phyloP scores from a whole-genome alignment of 805 yeast genomes.

The Kodamaea kaohsiungensis region DNA sequence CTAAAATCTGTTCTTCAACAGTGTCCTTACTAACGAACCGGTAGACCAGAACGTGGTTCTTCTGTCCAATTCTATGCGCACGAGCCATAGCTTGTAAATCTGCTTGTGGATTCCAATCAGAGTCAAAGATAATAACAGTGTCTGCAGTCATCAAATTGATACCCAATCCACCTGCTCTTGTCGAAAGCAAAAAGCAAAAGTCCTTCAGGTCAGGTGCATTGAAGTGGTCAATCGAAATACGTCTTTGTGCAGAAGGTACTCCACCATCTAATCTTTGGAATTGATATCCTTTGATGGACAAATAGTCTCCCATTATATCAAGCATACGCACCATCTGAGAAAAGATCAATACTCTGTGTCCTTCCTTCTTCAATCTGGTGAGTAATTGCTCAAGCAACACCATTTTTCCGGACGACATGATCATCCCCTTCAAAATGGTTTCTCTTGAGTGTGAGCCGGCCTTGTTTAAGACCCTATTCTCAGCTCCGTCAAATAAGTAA shows the following conservation, averaged over 20 bases:
- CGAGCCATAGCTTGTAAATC: slow-evolving; percentile 99
- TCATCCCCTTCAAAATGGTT: slow-evolving; percentile 80
- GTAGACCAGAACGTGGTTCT: slow-evolving; percentile 95
- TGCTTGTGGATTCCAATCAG: slow-evolving; percentile 99
- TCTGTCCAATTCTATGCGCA: slow-evolving; percentile 99
- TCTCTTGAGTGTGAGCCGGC: slow-evolving; percentile 67
- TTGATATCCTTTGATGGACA: slow-evolving; percentile 80
- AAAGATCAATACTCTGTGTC: slow-evolving; percentile 93
- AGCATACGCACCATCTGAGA: slow-evolving; percentile 97
- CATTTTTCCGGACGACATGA: slow-evolving; percentile 99
- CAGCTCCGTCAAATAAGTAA: slow-evolving; percentile 90
- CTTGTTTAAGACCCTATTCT: slow-evolving; percentile 71
- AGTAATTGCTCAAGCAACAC: slow-evolving; percentile 88
- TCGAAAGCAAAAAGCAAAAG: slow-evolving; percentile 84
- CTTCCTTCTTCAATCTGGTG: slow-evolving; percentile 83
- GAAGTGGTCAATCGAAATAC: slow-evolving; percentile 94
- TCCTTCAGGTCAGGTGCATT: slow-evolving; percentile 92
- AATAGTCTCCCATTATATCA: slow-evolving; percentile 91
- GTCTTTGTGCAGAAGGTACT: slow-evolving; percentile 88
- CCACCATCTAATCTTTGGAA: slow-evolving; percentile 98
- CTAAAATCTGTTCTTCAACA: slow-evolving; percentile 95
- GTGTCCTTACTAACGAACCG: slow-evolving; percentile 98
- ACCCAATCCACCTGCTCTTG: slow-evolving; percentile 99
- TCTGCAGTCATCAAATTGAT: slow-evolving; percentile 99
- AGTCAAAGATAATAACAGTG: slow-evolving; percentile 95